Evolutionary conservation across 306 rosid species (phyloP), one percentile per base, ranked within the genome.

Genomic region (Glycine soja): DNA sequence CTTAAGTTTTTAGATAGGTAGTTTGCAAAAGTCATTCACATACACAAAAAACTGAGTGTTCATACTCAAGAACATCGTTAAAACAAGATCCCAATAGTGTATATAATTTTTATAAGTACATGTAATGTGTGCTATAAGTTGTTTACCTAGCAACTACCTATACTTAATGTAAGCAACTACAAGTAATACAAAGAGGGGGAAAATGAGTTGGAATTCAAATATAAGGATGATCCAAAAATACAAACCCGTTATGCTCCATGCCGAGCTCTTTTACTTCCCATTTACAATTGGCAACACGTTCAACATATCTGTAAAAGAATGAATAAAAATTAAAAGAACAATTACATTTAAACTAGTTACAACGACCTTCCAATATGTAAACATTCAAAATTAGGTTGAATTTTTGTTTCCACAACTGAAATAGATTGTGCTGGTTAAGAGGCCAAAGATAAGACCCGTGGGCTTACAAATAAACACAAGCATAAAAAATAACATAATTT

Each of bases 231-330:
- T 66, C 38, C 11, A 64, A 89, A 76, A 76, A 80, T 82, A 88
- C 97, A 82, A 52, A 96, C 99, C 98, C 97, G 70, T 96, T 95
- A 90, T 95, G 99, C 85, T 95, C 99, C 56, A 95, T 82, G 52
- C 99, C 99, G 81, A 95, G 98, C 78, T 93, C 99, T 85, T 87
- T 95, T 72, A 95, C 90, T 87, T 95, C 99, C 99, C 99, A 95
- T 80, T 90, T 95, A 82, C 94, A 89, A 87, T 89, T 95, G 54
- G 98, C 90, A 80, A 95, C 87, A 48, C 98, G 97, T 46, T 93
- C 99, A 75, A 89, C 94, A 86, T 95, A 95, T 81, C 99, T 95
- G 93, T 79, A 86, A 76, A 50, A 78, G 18, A 47, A 66, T 56
- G 36, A 63, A 52, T 40, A 53, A 54, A 79, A 72, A 48, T 43